Evolutionary conservation across 352 stramenopile genomes (phyloP).

Genomic region (Phytophthora foliorum): DNA sequence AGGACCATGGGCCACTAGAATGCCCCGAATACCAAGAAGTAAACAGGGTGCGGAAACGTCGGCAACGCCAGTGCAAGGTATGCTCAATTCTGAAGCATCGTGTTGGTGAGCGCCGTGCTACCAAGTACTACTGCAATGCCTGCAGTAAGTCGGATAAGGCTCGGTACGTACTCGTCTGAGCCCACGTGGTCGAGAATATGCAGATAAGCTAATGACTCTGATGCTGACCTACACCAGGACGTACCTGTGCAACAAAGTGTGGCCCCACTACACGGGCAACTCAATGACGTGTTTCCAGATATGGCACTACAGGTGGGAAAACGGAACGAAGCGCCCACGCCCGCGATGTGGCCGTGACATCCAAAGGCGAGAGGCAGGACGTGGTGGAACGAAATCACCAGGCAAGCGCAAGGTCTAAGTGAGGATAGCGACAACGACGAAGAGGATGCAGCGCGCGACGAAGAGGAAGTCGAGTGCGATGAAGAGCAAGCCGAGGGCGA

Average conservation of each 20-base stretch:
- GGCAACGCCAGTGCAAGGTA: constrained; percentile 17
- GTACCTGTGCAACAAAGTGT: constrained; percentile 13
- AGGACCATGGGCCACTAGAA: constrained; percentile 4
- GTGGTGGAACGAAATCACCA: not conserved
- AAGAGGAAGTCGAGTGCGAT: no score
- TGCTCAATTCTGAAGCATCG: constrained; percentile 7
- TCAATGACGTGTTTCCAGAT: constrained; percentile 13
- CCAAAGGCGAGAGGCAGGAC: not conserved
- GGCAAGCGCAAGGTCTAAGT: not conserved
- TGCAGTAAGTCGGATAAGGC: constrained; percentile 9
- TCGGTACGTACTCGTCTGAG: no score
- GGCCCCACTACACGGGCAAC: constrained; percentile 2
- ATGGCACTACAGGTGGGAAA: constrained; percentile 10
- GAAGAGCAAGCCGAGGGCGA: no score
- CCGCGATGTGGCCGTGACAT: constrained; percentile 5
- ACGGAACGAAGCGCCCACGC: constrained; percentile 1
- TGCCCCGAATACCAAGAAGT: constrained; percentile 13
- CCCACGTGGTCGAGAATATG: no score
- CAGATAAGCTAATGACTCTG: no score
- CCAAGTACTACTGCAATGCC: constrained; percentile 15
- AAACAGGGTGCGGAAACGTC: constrained; percentile 10
- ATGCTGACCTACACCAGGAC: not conserved
- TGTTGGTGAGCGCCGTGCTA: constrained; percentile 7
- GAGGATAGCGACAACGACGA: not conserved
- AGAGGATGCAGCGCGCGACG: not conserved